Evolutionary conservation across 345 rosid species (phyloP), one percentile per base, ranked within the genome.

Genomic region (Pugionium cornutum): DNA sequence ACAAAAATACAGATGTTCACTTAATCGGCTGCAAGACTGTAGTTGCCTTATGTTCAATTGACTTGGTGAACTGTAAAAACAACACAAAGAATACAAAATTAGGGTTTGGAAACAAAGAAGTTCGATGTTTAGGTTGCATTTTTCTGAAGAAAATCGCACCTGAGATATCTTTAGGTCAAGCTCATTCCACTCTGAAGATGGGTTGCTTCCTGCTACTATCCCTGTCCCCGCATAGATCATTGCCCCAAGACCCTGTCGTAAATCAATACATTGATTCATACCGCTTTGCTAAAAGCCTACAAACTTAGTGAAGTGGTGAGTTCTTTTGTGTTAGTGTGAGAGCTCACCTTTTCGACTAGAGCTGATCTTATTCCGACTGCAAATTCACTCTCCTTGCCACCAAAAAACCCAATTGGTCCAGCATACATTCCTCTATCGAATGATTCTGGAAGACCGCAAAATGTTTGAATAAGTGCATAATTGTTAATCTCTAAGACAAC

Each of bases 391-490:
- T 89, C 98, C 25, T 85, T 83, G 29, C 98, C 96, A 66, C 98
- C 96, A 76, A 40, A 40, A 9, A 7, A 40, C 18, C 95, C 98
- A 64, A 92, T 77, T 36, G 98, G 96, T 18, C 97, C 98, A 67
- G 94, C 95, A 79, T 83, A 92, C 94, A 92, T 89, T 70, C 97
- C 98, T 74, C 98, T 81, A 73, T 89, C 97, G 78, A 89, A 92
- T 67, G 79, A 66, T 73, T 92, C 98, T 89, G 74, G 18, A 18
- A 5, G 53, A 53, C 33, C 1, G 4, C 34, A 0, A 66, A 9
- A 42, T 43, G 30, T 58, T 57, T 28, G 5, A 30, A 29, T 55
- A 27, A 65, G 71, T 34, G 5, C 50, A 72, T 30, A 53, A 11
- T 18, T 61, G 43, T 56, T 7, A 40, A 6, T 6, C 33, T 39